These are phyloP conservation scores for Ceratopteris richardii DNA, from an alignment of 75 land plant species.

Conservation along the genomic window DNA sequence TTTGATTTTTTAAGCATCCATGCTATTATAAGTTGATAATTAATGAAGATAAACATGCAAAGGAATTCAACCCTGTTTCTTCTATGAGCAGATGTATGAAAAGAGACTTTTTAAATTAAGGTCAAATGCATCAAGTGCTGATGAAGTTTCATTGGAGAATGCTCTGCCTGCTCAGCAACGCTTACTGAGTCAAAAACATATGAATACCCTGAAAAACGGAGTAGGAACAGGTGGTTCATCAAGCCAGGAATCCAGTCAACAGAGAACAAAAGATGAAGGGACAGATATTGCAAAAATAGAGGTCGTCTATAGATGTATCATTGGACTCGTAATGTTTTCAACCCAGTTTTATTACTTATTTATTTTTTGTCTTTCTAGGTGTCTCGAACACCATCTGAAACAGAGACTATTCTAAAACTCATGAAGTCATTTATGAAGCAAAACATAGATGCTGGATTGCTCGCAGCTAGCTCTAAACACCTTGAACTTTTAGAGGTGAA, in stretches of 20 bases:
- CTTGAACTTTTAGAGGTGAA: conserved; percentile 72
- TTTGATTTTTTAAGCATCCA: no score
- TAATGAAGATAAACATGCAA: no score
- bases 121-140: conserved; percentile 32
- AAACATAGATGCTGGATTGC: conserved; percentile 33
- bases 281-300: conserved; percentile 11
- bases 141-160: conserved; percentile 66
- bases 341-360: conserved; percentile 1
- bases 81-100: conserved; percentile 53
- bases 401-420: conserved; percentile 58
- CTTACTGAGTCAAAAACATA: conserved; percentile 14
- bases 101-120: conserved; percentile 65
- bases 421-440: conserved; percentile 42
- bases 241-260: not conserved
- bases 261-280: not conserved
- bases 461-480: conserved; percentile 52
- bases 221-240: not conserved
- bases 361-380: conserved; percentile 34
- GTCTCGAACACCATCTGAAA: conserved; percentile 65
- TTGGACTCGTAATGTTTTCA: no score
- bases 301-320: no score
- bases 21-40: no score
- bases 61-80: no score
- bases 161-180: conserved; percentile 35
- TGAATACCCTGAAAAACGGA: not conserved